A percentile compares a stretch with the other conserved stretches of the same genome.
These are phyloP conservation scores for Prunus mira DNA, from an alignment of 306 rosid species.

Conservation along the genomic window DNA sequence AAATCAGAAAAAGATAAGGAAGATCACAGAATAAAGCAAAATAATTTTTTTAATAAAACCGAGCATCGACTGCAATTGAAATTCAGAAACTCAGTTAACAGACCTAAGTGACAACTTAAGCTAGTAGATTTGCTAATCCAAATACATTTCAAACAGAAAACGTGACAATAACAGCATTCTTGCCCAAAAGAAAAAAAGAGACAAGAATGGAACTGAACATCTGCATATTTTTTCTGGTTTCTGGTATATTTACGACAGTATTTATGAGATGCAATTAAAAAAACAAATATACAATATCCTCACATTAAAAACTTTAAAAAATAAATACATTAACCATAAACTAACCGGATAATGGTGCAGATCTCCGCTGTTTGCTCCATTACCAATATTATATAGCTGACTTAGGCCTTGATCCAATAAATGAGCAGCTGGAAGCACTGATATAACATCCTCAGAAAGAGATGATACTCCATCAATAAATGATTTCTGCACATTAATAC, in stretches of 20 bases:
- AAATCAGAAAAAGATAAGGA: not conserved
- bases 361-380: conserved; percentile 33
- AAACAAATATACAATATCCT: not conserved
- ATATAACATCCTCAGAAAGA: conserved; percentile 50
- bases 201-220: not conserved
- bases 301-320: no score
- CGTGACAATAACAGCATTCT: not conserved
- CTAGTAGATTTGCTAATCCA: not conserved
- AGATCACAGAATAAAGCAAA: not conserved
- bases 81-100: not conserved
- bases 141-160: not conserved
- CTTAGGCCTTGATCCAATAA: conserved; percentile 47
- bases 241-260: not conserved
- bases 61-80: not conserved
- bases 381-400: conserved; percentile 36
- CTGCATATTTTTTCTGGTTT: not conserved
- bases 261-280: not conserved
- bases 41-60: not conserved
- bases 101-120: not conserved
- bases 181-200: not conserved
- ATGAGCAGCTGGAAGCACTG: conserved; percentile 49
- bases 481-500: conserved; percentile 32
- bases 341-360: conserved; percentile 53
- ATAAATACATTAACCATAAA: not conserved
- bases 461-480: conserved; percentile 44